phyloP scores from a whole-genome alignment of 225 moss, liverwort and hornwort species.

The Physcomitrellopsis africana region DNA sequence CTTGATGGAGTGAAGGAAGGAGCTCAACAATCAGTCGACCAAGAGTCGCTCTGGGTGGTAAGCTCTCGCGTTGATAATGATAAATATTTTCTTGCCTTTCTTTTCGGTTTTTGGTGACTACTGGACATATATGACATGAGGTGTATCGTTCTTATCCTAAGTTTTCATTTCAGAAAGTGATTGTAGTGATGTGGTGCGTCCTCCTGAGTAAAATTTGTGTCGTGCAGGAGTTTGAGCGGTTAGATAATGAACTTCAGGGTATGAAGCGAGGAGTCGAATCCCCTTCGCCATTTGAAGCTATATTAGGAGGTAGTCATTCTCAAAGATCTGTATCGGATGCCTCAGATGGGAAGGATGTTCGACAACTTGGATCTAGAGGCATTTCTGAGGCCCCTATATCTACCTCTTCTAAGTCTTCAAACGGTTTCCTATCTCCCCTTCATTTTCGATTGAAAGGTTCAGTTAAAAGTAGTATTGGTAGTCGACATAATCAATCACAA shows the following conservation, averaged over 20 bases:
- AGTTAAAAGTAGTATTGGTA: slow-evolving; percentile 30
- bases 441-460: slow-evolving; percentile 29
- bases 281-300: slow-evolving; percentile 36
- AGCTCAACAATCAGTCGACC: slow-evolving; percentile 53
- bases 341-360: slow-evolving; percentile 33
- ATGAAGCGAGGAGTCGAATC: slow-evolving; percentile 68
- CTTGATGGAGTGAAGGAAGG: slow-evolving; percentile 47
- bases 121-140: too few species aligned
- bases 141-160: too few species aligned
- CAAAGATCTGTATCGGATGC: slow-evolving; percentile 35
- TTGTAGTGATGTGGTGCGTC: too few species aligned
- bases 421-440: slow-evolving; percentile 24
- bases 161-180: too few species aligned
- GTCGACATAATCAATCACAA: slow-evolving; percentile 32
- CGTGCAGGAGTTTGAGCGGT: slow-evolving; percentile 72
- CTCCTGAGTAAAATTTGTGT: background rate
- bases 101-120: too few species aligned
- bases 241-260: slow-evolving; percentile 73
- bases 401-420: slow-evolving; percentile 21
- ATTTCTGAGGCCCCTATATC: slow-evolving; percentile 27
- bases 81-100: too few species aligned
- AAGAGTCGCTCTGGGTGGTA: slow-evolving; percentile 73
- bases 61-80: background rate
- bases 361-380: slow-evolving; percentile 23
- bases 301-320: slow-evolving; percentile 14